These are phyloP conservation scores for Stenogyne calaminthoides DNA, from an alignment of 305 asterid species.

Conservation along the genomic window DNA sequence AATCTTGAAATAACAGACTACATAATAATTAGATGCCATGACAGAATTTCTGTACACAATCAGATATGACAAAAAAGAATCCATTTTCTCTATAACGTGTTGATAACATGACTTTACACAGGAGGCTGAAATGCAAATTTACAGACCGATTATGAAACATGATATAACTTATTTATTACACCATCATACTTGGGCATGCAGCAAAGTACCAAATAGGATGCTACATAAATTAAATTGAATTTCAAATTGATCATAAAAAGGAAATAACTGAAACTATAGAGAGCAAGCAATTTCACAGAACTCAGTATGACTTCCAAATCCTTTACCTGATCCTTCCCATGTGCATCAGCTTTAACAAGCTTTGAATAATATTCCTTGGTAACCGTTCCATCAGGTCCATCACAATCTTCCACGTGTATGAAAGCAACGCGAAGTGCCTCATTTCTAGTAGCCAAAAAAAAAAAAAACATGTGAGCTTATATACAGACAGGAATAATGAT, in stretches of 20 bases:
- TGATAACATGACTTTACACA: neutral
- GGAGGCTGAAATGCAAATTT: neutral
- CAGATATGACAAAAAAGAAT: neutral
- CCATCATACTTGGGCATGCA: neutral
- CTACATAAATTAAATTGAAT: neutral
- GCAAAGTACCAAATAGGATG: constrained; percentile 3
- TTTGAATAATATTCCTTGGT: constrained; percentile 80
- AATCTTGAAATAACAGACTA: neutral
- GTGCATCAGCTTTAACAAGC: constrained; percentile 92
- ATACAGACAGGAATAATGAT: constrained; percentile 9
- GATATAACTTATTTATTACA: neutral
- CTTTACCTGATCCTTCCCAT: constrained; percentile 95
- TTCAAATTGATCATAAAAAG: constrained; percentile 16
- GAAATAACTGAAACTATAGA: constrained; percentile 14
- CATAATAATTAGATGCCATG: neutral
- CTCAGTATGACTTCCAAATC: constrained; percentile 22
- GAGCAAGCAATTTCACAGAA: constrained; percentile 21
- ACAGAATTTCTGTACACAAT: constrained; percentile 11
- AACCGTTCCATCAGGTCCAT: constrained; percentile 59
- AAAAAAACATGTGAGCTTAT: constrained; percentile 24
- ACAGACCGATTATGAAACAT: neutral
- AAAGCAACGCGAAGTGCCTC: constrained; percentile 99
- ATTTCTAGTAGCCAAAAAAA: constrained; percentile 50
- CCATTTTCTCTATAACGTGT: neutral
- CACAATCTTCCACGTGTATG: constrained; percentile 83